Evolutionary conservation across 1,284 basidiomycete species (phyloP).

Genomic region (Trichosporon sp.): DNA sequence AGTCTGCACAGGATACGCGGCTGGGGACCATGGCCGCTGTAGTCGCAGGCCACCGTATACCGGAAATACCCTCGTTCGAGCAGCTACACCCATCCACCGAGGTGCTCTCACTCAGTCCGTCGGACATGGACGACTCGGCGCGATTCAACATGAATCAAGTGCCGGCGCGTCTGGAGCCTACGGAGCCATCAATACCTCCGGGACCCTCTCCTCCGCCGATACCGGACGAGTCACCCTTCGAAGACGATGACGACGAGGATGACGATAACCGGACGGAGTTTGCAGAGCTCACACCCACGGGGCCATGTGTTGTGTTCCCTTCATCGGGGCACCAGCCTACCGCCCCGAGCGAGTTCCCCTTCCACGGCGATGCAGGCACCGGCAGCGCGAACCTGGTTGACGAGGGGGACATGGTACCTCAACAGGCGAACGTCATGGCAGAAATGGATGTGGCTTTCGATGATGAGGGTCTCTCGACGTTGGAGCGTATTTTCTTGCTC

Average conservation of each 20-base stretch:
- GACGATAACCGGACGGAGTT: not conserved
- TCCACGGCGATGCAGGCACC: not conserved
- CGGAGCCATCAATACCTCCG: not conserved
- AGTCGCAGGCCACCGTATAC: not conserved
- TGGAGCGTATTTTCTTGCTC: conserved; percentile 94
- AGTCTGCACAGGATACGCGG: conserved; percentile 29
- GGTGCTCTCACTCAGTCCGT: not conserved
- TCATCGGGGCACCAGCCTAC: not conserved
- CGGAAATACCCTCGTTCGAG: conserved; percentile 9
- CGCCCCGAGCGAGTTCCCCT: conserved; percentile 13
- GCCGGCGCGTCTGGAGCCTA: not conserved
- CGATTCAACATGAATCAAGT: not conserved
- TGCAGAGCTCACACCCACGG: not conserved
- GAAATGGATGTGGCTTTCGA: conserved; percentile 57
- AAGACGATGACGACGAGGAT: conserved; percentile 27
- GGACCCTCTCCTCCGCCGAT: not conserved
- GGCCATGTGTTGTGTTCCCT: not conserved
- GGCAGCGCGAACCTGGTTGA: conserved; percentile 37
- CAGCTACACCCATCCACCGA: not conserved
- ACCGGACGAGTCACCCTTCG: conserved; percentile 27
- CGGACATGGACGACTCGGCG: conserved; percentile 2
- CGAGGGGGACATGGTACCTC: conserved; percentile 51
- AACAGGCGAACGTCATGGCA: conserved; percentile 24
- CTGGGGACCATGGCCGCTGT: not conserved
- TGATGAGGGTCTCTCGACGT: conserved; percentile 72